Base-by-base conservation (phyloP, 352 stramenopile genomes). In the Aphanomyces euteiches region DNA sequence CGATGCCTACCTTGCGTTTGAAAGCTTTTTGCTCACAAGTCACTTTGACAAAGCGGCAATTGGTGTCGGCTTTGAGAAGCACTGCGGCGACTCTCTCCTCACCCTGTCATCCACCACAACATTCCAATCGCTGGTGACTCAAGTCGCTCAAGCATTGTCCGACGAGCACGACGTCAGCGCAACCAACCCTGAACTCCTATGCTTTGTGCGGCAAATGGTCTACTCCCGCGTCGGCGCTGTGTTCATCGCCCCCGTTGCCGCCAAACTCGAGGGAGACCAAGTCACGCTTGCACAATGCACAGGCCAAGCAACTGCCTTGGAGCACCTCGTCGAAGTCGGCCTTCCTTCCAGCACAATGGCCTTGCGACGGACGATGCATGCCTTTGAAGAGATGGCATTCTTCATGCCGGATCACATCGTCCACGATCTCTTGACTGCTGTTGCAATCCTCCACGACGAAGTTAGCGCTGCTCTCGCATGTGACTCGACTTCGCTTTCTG, bases 351-450 rank as follows among this genome's bases (percentile, higher is more conserved):
- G 84, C 8, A 64, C 87, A 5, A 66, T 75, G 0, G 66, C 69
- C 7, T 58, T 73, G 7, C 50, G 43, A 12, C 61, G 73, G 28
- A 85, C 86, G 7, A 84, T 92, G 56, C 75, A 77, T n/a, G 82
- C 80, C 0, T 89, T 94, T 63, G 90, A 90, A 72, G 48, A 66
- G 28, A 79, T 94, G 34, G 83, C 86, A 37, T 75, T 90, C 72
- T 76, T 94, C 38, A 81, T 92, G 50, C 86, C 86, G 28, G 85
- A 84, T 28, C 85, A 78, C 43, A 82, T 92, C 21, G 59, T 94
- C 1, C 72, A 77, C 10, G 74, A 75, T 13, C 89, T 92, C 37
- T 79, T 94, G 67, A 73, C 74, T 38, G 81, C 81, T 10, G 79
- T 94, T 39, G 82, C 83, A 65, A 81, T 80, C 41, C 73, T 94